Evolutionary conservation across 2,329 filamentous ascomycete genomes (phyloP), one percentile per base, ranked within the genome.

Genomic region (Arthrobotrys megalospora): DNA sequence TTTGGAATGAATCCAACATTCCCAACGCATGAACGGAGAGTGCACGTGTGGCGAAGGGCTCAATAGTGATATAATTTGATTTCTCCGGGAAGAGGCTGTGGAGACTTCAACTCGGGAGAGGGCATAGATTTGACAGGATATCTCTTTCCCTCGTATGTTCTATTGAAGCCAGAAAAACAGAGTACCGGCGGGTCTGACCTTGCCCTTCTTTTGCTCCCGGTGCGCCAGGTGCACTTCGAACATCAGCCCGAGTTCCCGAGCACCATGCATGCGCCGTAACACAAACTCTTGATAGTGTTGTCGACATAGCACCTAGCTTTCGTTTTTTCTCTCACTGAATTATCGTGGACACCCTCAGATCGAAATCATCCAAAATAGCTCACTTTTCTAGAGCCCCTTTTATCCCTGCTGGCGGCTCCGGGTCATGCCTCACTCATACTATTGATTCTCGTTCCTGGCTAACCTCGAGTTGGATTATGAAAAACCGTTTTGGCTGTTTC

Each of bases 281-380:
- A 53, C 21, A 47, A 24, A 36, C 21, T 16, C 24, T 34, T 16
- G 16, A 21, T 21, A 14, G 48, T 34, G 50, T 68, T 48, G 52
- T 60, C 65, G 38, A 68, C 64, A 48, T 32, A 12, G 12, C n/a
- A 28, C 14, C 19, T 10, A 28, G 32, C 19, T 10, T 38, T 36
- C 52, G 32, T 55, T 41, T 58, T 38, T 38, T 16, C 7, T n/a
- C 32, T 34, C 32, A 32, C 34, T 34, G 34, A 41, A 58, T 58
- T 58, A 58, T 65, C 43, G 45, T 41, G 47, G 41, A 72, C 68
- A 72, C 68, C 68, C 55, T 65, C 68, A 70, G n/a, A 16, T 38
- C 21, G 12, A 60, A 19, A 45, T 60, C 34, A 28, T 65, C 62
- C 16, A 16, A 41, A 63, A 71, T 64, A 64, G 24, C 28, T 72